Conservation (phyloP, 495 filamentous ascomycete species). For the Annulohypoxylon moriforme region DNA sequence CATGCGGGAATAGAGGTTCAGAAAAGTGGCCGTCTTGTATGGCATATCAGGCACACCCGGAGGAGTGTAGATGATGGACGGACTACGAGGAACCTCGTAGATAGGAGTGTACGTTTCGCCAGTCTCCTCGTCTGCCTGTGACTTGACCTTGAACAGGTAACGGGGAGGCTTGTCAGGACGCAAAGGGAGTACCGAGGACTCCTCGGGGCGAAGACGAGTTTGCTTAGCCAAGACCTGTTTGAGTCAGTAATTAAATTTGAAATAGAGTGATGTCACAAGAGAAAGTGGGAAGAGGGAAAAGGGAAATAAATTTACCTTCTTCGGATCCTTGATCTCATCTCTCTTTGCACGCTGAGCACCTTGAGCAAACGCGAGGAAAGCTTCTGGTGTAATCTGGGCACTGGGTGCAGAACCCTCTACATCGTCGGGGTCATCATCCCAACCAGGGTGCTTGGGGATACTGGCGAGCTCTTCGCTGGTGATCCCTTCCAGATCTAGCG, state of each 20-base stretch:
- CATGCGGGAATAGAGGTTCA: conserved; percentile 39
- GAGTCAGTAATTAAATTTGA: not conserved
- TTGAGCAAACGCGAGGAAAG: conserved; percentile 35
- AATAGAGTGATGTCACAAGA: too few species aligned
- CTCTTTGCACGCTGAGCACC: conserved; percentile 24
- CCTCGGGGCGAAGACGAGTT: conserved; percentile 23
- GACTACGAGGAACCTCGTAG: conserved; percentile 37
- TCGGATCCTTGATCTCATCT: conserved; percentile 9
- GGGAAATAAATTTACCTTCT: conserved; percentile 21
- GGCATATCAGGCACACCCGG: conserved; percentile 30
- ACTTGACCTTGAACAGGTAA: not conserved
- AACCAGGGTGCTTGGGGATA: not conserved
- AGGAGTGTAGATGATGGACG: conserved; percentile 41
- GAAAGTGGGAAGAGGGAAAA: not conserved
- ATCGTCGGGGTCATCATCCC: not conserved
- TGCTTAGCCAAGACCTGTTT: conserved; percentile 5
- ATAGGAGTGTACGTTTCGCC: conserved; percentile 41
- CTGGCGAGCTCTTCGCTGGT: not conserved
- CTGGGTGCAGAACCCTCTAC: not conserved
- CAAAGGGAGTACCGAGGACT: not conserved
- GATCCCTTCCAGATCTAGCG: not conserved
- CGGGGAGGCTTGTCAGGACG: conserved; percentile 3
- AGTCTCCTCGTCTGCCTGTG: conserved; percentile 34
- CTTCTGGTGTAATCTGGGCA: conserved; percentile 40
- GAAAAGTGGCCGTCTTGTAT: conserved; percentile 3